Conservation (phyloP, 1,139 yeast genomes). For the Suzukiozyma palmioleophila region DNA sequence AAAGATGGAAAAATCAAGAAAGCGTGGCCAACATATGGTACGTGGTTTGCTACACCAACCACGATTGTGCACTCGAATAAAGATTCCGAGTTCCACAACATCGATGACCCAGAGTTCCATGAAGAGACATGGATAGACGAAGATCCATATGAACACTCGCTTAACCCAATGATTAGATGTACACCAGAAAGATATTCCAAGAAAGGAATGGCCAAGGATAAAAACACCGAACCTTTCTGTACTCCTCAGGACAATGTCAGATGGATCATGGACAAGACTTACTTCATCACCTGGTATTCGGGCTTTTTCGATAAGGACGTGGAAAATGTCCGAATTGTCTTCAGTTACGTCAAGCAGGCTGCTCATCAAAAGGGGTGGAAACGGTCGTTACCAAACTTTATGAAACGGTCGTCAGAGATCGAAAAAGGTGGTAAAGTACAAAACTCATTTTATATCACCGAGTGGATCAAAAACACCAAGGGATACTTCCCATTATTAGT, state of each 20-base stretch:
- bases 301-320: slow-evolving; percentile 50
- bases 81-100: slow-evolving; percentile 64
- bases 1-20: slow-evolving; percentile 68
- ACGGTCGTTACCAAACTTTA: slow-evolving; percentile 16
- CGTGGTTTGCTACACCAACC: slow-evolving; percentile 71
- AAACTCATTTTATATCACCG: slow-evolving; percentile 58
- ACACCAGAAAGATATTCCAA: slow-evolving; percentile 70
- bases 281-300: slow-evolving; percentile 80
- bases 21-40: slow-evolving; percentile 67
- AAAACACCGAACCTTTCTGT: slow-evolving; percentile 71
- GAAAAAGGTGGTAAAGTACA: slow-evolving; percentile 38
- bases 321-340: slow-evolving; percentile 60
- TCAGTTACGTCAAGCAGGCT: slow-evolving; percentile 59
- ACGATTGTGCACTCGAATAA: slow-evolving; percentile 54
- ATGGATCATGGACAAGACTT: slow-evolving; percentile 55
- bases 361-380: slow-evolving; percentile 51
- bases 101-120: slow-evolving; percentile 56
- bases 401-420: slow-evolving; percentile 32
- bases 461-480: slow-evolving; percentile 62
- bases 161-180: slow-evolving; percentile 80
- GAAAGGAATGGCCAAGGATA: slow-evolving; percentile 58
- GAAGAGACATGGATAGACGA: slow-evolving; percentile 58
- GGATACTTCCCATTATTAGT: slow-evolving; percentile 65
- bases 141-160: slow-evolving; percentile 60
- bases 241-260: slow-evolving; percentile 62